A percentile compares a stretch with the other conserved stretches of the same genome.
These are phyloP conservation scores for Agaricus sinodeliciosus DNA, from an alignment of 768 basidiomycete species.

Conservation along the genomic window DNA sequence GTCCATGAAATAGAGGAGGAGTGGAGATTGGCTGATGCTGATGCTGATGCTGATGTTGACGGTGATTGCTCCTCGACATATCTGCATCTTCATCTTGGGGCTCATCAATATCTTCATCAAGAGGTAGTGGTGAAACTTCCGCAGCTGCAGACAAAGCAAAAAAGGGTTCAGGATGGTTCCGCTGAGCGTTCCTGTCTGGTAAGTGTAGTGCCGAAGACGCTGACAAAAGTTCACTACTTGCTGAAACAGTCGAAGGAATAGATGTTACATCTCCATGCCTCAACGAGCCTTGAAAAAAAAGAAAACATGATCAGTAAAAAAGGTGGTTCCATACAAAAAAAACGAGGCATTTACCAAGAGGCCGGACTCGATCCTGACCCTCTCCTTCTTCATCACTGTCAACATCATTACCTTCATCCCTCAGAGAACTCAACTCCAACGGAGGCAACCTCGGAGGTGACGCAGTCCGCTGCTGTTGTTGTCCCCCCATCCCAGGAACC, in stretches of 20 bases:
- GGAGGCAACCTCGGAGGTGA: conserved; percentile 10
- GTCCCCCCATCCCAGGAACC: not conserved
- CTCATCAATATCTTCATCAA: not conserved
- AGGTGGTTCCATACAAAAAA: not conserved
- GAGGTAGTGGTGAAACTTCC: not conserved
- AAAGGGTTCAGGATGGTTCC: not conserved
- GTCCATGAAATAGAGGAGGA: not conserved
- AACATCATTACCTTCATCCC: not conserved
- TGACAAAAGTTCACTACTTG: not conserved
- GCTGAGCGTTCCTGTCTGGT: not conserved
- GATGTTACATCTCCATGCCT: not conserved
- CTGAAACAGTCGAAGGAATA: not conserved
- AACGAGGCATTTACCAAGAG: not conserved
- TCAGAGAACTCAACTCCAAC: conserved; percentile 3
- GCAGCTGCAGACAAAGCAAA: not conserved
- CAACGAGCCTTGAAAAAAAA: not conserved
- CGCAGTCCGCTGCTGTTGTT: not conserved
- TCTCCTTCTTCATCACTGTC: not conserved
- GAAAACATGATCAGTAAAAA: not conserved
- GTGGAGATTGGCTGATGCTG: not conserved
- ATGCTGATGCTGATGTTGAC: not conserved
- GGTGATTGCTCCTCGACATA: not conserved
- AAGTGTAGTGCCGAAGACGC: not conserved
- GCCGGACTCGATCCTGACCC: not conserved
- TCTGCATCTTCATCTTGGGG: not conserved